Evolutionary conservation across 768 basidiomycete genomes (phyloP), one percentile per base, ranked within the genome.

Genomic region (Lentinus brumalis): DNA sequence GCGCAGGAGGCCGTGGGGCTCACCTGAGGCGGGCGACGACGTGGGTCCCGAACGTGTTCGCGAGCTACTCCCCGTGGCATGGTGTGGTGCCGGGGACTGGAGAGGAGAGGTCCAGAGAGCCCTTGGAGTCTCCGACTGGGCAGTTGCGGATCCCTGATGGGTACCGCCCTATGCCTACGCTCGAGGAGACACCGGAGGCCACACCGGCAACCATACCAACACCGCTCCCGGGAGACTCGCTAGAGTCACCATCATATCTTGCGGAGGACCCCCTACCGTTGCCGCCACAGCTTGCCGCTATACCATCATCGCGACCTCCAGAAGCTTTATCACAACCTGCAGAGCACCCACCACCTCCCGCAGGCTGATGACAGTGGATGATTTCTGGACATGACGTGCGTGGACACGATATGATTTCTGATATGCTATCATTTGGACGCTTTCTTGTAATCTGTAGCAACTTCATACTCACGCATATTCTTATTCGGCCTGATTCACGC

Each of bases 51-150:
- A 58, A 62, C 53, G 53, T 62, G 14, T 44, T 58, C 16, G 61
- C 57, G 39, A 62, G 53, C 53, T 62, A 62, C 47, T 62, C 61
- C 10, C 61, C 56, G 30, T 62, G 61, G 61, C 57, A 51, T 31
- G 57, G 56, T 39, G 49, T 62, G 10, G 47, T 62, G 32, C 51
- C n/a, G 5, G 21, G 18, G 10, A 50, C 51, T 38, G 47, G 46
- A 14, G 49, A 16, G 14, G 10, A 38, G 29, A 26, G 18, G 29
- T 11, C 29, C 44, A 38, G 21, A 11, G 40, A 44, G 21, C 15
- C 46, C 31, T 30, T 39, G 46, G 57, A 55, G 52, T 62, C 61
- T 26, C 61, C 61, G 7, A n/a, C 52, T 9, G 57, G 57, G 10
- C 46, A 62, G 40, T 18, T 62, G 5, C 61, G 61, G 15, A 45